phyloP scores from a whole-genome alignment of 1,139 yeast genomes.

The Kodamaea sp. region DNA sequence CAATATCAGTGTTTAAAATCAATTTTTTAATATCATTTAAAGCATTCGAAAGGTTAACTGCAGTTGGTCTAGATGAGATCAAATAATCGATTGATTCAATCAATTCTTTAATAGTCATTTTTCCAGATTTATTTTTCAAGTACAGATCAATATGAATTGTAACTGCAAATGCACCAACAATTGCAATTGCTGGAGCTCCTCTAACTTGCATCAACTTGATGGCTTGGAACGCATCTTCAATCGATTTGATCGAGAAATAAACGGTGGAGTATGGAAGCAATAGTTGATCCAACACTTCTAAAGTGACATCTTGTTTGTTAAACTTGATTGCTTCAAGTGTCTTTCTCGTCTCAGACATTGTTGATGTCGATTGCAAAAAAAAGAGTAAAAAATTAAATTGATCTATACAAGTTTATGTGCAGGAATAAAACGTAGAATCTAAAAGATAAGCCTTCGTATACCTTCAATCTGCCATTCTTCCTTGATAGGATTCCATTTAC shows the following conservation, averaged over 20 bases:
- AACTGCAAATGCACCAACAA: conserved; percentile 85
- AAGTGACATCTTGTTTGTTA: conserved; percentile 40
- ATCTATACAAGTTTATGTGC: neutral
- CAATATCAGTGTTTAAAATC: conserved; percentile 18
- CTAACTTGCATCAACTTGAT: conserved; percentile 91
- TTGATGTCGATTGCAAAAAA: neutral
- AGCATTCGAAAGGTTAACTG: conserved; percentile 86
- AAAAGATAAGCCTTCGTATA: conserved; percentile 65
- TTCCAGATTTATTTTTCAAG: conserved; percentile 9
- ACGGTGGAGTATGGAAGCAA: conserved; percentile 73
- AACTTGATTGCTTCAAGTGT: conserved; percentile 70
- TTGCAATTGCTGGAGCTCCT: conserved; percentile 98
- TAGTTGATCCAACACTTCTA: conserved; percentile 76
- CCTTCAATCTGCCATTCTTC: conserved; percentile 74
- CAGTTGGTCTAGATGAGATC: conserved; percentile 86
- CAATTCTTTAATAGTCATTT: conserved; percentile 31
- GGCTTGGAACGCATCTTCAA: conserved; percentile 74
- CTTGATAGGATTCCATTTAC: conserved; percentile 56
- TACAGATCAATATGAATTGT: conserved; percentile 42
- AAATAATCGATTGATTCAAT: conserved; percentile 55
- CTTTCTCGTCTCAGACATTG: conserved; percentile 7
- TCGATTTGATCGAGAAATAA: conserved; percentile 56
- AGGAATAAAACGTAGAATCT: conserved; percentile 9
- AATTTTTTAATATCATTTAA: conserved; percentile 53
- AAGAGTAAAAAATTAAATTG: neutral